These are phyloP conservation scores for Bretziella fagacearum DNA, from an alignment of 2,329 filamentous ascomycete species.

Conservation along the genomic window DNA sequence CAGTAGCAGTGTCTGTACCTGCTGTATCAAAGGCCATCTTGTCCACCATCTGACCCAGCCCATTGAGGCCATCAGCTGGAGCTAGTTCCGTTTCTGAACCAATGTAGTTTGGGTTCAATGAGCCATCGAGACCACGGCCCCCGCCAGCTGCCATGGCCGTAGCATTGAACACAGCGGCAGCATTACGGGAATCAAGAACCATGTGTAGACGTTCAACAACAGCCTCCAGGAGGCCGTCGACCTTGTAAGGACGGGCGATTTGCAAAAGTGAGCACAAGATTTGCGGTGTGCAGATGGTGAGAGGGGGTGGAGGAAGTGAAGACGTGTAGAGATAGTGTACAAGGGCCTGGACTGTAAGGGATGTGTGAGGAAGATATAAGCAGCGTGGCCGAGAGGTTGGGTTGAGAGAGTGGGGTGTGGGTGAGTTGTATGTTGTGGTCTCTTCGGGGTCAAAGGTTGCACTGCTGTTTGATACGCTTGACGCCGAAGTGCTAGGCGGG, in stretches of 20 bases:
- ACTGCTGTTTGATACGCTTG: slow-evolving; percentile 26
- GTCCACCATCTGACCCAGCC: slow-evolving; percentile 8
- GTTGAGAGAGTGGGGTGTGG: slow-evolving; percentile 39
- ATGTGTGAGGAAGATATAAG: slow-evolving; percentile 84
- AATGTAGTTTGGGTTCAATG: slow-evolving; percentile 43
- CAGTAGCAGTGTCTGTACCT: neutral
- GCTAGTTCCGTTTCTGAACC: slow-evolving; percentile 26
- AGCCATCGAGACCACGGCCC: slow-evolving; percentile 61
- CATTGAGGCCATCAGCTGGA: slow-evolving; percentile 13
- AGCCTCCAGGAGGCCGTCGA: slow-evolving; percentile 83
- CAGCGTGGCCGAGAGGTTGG: slow-evolving; percentile 58
- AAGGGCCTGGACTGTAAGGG: slow-evolving; percentile 73
- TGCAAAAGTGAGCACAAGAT: slow-evolving; percentile 91
- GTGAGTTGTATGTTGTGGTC: slow-evolving; percentile 32
- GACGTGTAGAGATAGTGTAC: slow-evolving; percentile 91
- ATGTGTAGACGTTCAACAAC: slow-evolving; percentile 82
- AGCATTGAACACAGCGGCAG: slow-evolving; percentile 93
- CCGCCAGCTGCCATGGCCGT: slow-evolving; percentile 95
- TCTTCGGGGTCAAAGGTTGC: slow-evolving; percentile 23
- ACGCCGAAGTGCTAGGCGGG: slow-evolving; percentile 28
- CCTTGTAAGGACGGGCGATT: slow-evolving; percentile 77
- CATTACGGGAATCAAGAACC: slow-evolving; percentile 80
- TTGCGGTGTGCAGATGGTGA: slow-evolving; percentile 75
- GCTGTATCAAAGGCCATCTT: slow-evolving; percentile 6
- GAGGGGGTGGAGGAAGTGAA: slow-evolving; percentile 58